Conservation (phyloP, 2,329 filamentous ascomycete genomes). For the Pseudopithomyces chartarum region DNA sequence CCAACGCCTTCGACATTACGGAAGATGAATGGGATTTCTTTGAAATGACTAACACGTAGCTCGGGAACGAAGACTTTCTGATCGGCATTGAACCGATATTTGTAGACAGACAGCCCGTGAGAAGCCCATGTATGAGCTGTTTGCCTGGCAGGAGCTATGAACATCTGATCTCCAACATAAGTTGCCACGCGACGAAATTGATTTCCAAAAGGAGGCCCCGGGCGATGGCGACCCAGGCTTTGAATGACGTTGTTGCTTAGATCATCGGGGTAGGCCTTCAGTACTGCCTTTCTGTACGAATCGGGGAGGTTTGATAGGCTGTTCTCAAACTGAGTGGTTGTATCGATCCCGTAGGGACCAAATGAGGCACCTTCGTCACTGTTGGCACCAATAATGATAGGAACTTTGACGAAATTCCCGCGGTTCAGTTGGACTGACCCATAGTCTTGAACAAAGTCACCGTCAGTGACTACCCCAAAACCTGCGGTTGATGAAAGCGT, state of each 20-base stretch:
- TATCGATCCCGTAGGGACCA: slow-evolving; percentile 58
- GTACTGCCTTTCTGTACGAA: slow-evolving; percentile 5
- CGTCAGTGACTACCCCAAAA: slow-evolving; percentile 52
- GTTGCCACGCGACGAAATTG: slow-evolving; percentile 60
- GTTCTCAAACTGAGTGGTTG: slow-evolving; percentile 53
- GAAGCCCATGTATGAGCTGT: slow-evolving; percentile 55
- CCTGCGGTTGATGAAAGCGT: slow-evolving; percentile 12
- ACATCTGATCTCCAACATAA: slow-evolving; percentile 54
- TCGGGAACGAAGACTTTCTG: slow-evolving; percentile 40
- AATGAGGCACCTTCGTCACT: slow-evolving; percentile 67
- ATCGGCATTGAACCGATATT: slow-evolving; percentile 65
- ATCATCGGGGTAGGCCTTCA: slow-evolving; percentile 23
- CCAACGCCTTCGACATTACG: slow-evolving; percentile 48
- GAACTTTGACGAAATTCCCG: slow-evolving; percentile 66
- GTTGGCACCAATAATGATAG: slow-evolving; percentile 65
- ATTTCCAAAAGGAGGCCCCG: slow-evolving; percentile 17
- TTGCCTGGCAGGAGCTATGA: slow-evolving; percentile 59
- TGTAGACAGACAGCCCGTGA: slow-evolving; percentile 56
- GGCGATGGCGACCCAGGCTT: slow-evolving; percentile 15
- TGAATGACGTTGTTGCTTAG: slow-evolving; percentile 17
- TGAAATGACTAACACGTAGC: slow-evolving; percentile 56
- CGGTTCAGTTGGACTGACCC: slow-evolving; percentile 56
- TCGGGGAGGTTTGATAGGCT: slow-evolving; percentile 20
- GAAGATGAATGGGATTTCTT: slow-evolving; percentile 50
- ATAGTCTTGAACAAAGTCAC: slow-evolving; percentile 57